Base-by-base conservation (phyloP, 257 asterid species). In the Orobanche coerulescens region DNA sequence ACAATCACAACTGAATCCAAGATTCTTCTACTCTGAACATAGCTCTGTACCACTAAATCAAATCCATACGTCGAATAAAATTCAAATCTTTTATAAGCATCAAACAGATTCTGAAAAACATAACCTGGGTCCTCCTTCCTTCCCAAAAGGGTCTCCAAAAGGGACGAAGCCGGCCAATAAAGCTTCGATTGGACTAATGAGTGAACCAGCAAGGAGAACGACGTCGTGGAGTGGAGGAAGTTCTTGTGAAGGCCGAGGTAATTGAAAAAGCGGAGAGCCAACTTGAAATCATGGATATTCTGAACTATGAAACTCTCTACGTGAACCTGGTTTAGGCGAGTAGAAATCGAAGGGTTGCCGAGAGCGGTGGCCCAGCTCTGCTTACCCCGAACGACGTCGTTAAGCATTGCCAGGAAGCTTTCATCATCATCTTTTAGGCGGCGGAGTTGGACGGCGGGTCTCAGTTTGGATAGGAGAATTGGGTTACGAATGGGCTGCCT, bases 91-190 rank as follows among this genome's bases (percentile, higher is more conserved):
- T 55, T 64, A 48, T 68, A 84, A 8, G 79, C 76, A 74, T 79
- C 77, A 1, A 79, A 69, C 58, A 86, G 72, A 54, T 48, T 20
- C 58, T 64, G 77, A 61, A 92, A 92, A 78, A 88, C 70, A 20
- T 54, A 64, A 25, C 47, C 23, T 2, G 95, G 95, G 56, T 70
- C 51, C 50, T 57, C 50, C 22, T 67, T 76, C 58, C 81, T 79
- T 23, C 69, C 88, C 79, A 92, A 33, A 58, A 92, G 86, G 73
- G 95, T 86, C 74, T 84, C 89, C 72, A 86, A 58, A 69, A 88
- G 84, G 0, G 98, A 88, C 24, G 89, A 79, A 8, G 97, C 97
- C 55, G 97, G 98, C 95, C 95, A 92, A 73, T 79, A 86, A 31
- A 81, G 85, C 49, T 79, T 84, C 0, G 90, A 79, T 66, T 76